phyloP scores from a whole-genome alignment of 1,139 yeast genomes.

The Saccharomyces hybrid region DNA sequence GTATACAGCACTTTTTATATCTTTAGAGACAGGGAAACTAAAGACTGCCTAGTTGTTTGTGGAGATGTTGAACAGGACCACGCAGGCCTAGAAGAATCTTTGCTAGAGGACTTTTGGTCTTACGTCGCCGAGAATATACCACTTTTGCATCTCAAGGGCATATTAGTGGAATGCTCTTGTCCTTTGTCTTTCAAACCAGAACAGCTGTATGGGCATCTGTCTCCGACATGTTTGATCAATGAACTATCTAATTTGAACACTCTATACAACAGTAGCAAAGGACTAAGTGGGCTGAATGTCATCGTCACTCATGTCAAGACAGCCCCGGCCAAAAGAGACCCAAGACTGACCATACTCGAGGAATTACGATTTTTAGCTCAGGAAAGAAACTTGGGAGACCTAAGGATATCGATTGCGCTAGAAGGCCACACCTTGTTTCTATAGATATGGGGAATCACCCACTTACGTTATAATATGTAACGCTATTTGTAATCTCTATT shows the following conservation, averaged over 20 bases:
- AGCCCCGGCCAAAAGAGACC: slow-evolving; percentile 39
- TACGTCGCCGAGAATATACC: slow-evolving; percentile 43
- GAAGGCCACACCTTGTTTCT: slow-evolving; percentile 25
- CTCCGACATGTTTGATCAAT: slow-evolving; percentile 52
- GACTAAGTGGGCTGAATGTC: slow-evolving; percentile 40
- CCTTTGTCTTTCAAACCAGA: slow-evolving; percentile 36
- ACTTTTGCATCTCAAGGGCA: slow-evolving; percentile 39
- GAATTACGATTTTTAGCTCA: slow-evolving; percentile 37
- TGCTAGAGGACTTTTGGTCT: slow-evolving; percentile 51
- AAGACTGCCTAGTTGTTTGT: slow-evolving; percentile 48
- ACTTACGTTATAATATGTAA: no score
- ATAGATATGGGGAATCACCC: no score
- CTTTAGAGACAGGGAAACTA: slow-evolving; percentile 34
- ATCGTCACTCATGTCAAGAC: slow-evolving; percentile 73
- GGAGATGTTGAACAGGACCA: slow-evolving; percentile 37
- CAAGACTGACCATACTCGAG: slow-evolving; percentile 44
- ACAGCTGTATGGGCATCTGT: slow-evolving; percentile 68
- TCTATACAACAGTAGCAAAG: slow-evolving; percentile 12
- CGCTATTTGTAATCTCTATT: no score
- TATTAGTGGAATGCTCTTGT: slow-evolving; percentile 74
- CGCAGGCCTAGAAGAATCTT: slow-evolving; percentile 24
- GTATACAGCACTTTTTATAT: slow-evolving; percentile 47
- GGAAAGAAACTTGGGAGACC: slow-evolving; percentile 8
- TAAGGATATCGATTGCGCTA: slow-evolving; percentile 25
- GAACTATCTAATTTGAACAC: slow-evolving; percentile 45